Base-by-base conservation (phyloP, 208 protist species). In the Acanthamoeba rhysodes region DNA sequence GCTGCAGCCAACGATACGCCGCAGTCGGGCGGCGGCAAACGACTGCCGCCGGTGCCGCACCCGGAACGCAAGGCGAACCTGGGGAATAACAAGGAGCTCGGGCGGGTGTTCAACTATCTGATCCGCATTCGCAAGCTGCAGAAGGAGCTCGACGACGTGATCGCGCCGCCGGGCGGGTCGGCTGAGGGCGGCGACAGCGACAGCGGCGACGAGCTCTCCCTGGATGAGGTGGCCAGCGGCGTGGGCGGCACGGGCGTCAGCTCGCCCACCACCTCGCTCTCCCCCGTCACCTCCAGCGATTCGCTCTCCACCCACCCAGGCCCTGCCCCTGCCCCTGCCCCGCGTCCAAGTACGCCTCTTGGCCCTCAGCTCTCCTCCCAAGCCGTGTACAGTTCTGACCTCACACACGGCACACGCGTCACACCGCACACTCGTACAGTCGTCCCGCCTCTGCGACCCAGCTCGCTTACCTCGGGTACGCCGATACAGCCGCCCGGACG, bases 111-210 rank as follows among this genome's bases (percentile, higher is more conserved):
- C 72, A 80, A 80, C 32, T 80, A 80, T 34, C 34, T 80, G 3
- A 80, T 80, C 10, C 72, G 72, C 72, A 80, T 80, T 24, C 72
- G 72, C 72, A 80, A 80, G 72, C 72, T 80, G 34, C 72, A 80
- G 24, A 34, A 80, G 72, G 72, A 80, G 72, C 72, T 80, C 72
- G 72, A 80, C 72, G 72, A 80, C 4, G 72, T 80, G 18, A 80
- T 80, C 34, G 29, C 72, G 9, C 72, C 72, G 29, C 16, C 32
- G 2, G 72, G 72, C 18, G 29, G 41, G 41, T 45, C 41, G 41
- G 41, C 41, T 2, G 41, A 45, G 41, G 41, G 29, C 37, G 34
- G 18, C 22, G 14, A n/a, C 66, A n/a, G 37, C 3, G 9, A 5
- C 66, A 74, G 66, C 66, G 66, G 66, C n/a, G 66, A 74, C 66